Evolutionary conservation across 1,284 basidiomycete species (phyloP), one percentile per base, ranked within the genome.

Genomic region (Leccinum laetum): DNA sequence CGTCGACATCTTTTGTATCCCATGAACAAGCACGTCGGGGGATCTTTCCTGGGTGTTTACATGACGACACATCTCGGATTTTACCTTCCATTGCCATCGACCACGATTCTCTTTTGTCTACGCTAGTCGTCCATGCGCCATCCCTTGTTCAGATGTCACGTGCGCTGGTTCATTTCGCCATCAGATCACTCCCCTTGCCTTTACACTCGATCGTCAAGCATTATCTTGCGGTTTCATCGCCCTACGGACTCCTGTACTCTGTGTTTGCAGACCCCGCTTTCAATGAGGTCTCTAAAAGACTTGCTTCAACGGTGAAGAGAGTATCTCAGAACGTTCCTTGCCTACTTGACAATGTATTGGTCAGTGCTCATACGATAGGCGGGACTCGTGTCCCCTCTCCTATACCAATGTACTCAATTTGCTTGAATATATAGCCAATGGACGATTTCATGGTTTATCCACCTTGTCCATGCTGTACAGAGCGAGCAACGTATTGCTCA

Each of bases 51-150:
- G 18, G 13, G 21, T 66, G 3, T 39, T 39, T 46, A 32, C 35
- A 21, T 26, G 37, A 56, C 6, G 13, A 24, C 21, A 52, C 13
- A 14, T 35, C 62, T 14, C 63, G 37, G 8, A n/a, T 63, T 56
- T 61, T 67, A 55, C 62, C 66, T 39, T 66, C 80, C 29, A 79
- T 83, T 49, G 69, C 75, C 52, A 71, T 86, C 9, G 80, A 83
- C 67, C 81, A 87, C 65, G 82, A 88, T 66, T 83, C 82, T n/a
- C 69, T 74, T 1, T 77, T 83, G 39, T 82, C 83, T 5, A 75
- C 72, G 59, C 65, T 86, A 35, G 65, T 81, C 13, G 79, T 82
- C 66, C 74, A 81, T 53, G 73, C 75, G 5, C 77, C 81, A 18
- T 71, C 78, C 41, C 62, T 80, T 64, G 58, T 29, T 29, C 65